phyloP scores from a whole-genome alignment of 805 yeast genomes.

The Kazachstania psychrophila region DNA sequence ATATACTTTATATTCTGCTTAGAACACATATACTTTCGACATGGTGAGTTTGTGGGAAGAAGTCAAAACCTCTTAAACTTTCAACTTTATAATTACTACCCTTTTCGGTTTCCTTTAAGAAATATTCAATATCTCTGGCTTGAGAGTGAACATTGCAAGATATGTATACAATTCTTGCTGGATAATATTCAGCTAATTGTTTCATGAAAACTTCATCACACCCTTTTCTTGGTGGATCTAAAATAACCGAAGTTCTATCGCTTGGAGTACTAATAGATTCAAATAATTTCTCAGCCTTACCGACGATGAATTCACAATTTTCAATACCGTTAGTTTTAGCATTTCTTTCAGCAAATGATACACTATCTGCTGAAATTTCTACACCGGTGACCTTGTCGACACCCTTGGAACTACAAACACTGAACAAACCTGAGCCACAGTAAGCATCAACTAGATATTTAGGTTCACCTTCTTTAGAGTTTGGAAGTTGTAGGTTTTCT shows the following conservation, averaged over 20 bases:
- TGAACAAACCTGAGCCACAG: slow-evolving; percentile 92
- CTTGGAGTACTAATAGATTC: slow-evolving; percentile 67
- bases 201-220: slow-evolving; percentile 82
- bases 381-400: slow-evolving; percentile 88
- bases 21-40: slow-evolving; percentile 83
- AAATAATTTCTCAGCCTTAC: slow-evolving; percentile 87
- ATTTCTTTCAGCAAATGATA: slow-evolving; percentile 75
- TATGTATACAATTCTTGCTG: slow-evolving; percentile 84
- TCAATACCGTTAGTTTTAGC: slow-evolving; percentile 65
- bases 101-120: slow-evolving; percentile 53
- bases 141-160: slow-evolving; percentile 97
- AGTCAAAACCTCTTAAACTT: slow-evolving; percentile 87
- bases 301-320: slow-evolving; percentile 79
- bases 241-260: slow-evolving; percentile 72
- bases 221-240: slow-evolving; percentile 97
- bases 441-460: slow-evolving; percentile 84
- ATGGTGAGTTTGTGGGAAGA: slow-evolving; percentile 92
- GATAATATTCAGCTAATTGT: slow-evolving; percentile 75
- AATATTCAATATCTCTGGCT: slow-evolving; percentile 85
- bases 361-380: slow-evolving; percentile 86
- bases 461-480: slow-evolving; percentile 37
- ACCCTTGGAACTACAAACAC: slow-evolving; percentile 71
- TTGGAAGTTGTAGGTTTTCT: slow-evolving; percentile 46
- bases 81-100: slow-evolving; percentile 63
- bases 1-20: slow-evolving; percentile 26